Percentiles rank a stretch among this genome's conserved stretches.
phyloP scores from a whole-genome alignment of 306 rosid genomes.

The Cucumis melo region DNA sequence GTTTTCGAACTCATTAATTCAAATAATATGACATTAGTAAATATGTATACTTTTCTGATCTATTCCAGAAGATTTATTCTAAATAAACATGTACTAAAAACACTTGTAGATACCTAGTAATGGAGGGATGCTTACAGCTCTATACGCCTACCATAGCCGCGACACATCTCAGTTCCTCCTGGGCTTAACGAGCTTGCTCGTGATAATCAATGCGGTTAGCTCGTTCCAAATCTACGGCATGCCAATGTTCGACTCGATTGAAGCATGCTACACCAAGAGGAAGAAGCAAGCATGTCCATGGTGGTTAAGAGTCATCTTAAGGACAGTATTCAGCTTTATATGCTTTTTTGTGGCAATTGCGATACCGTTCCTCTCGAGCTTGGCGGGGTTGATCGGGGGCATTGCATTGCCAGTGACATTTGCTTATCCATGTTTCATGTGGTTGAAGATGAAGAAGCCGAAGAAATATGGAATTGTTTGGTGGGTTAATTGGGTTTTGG shows the following conservation, averaged over 20 bases:
- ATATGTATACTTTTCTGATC: too few species aligned
- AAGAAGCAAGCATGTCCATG: conserved; percentile 32
- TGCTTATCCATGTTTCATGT: conserved; percentile 46
- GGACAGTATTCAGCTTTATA: conserved; percentile 18
- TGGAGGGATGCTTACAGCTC: conserved; percentile 35
- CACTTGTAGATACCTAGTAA: conserved; percentile 23
- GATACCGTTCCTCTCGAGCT: conserved; percentile 24
- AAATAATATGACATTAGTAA: too few species aligned
- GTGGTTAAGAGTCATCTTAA: conserved; percentile 29
- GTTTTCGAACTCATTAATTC: too few species aligned
- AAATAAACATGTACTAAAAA: not conserved
- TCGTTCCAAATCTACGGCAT: conserved; percentile 44
- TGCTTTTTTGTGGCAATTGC: conserved; percentile 33
- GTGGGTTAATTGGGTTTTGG: conserved; percentile 30
- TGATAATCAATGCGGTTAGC: conserved; percentile 27
- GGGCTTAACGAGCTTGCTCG: conserved; percentile 26
- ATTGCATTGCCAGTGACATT: conserved; percentile 38
- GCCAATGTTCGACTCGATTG: conserved; percentile 41
- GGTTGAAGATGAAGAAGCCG: conserved; percentile 44
- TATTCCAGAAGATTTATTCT: not conserved
- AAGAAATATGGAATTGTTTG: conserved; percentile 11
- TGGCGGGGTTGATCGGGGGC: conserved; percentile 45
- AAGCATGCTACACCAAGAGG: conserved; percentile 29
- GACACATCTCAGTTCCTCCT: conserved; percentile 23
- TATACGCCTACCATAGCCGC: conserved; percentile 13